Percentiles rank a stretch among this genome's conserved stretches.
Evolutionary conservation across 2,329 filamentous ascomycete genomes (phyloP).

Genomic region (Aspergillus fumigatus): DNA sequence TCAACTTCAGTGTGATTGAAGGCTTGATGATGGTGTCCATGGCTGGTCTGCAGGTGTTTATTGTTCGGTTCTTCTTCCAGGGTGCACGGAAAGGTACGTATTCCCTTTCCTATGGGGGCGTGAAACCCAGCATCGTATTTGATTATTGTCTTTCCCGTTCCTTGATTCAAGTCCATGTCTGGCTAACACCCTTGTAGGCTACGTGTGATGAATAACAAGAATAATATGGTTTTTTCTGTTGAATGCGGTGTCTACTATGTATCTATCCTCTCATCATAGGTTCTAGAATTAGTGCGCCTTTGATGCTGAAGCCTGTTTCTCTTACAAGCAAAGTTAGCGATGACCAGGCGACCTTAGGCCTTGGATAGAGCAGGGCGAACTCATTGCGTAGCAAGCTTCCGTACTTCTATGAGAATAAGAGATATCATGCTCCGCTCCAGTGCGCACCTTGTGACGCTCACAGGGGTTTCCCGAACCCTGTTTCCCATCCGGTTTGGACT

Average conservation of each 20-base stretch:
- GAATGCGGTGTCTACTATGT: conserved; percentile 19
- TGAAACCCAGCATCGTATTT: background rate
- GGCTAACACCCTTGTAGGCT: conserved; percentile 20
- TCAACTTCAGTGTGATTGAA: conserved; percentile 96
- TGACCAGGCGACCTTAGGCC: background rate
- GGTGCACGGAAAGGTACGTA: conserved; percentile 62
- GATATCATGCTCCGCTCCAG: background rate
- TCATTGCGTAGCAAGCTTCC: background rate
- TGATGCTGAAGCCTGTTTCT: conserved; percentile 6
- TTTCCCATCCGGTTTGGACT: background rate
- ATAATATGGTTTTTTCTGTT: conserved; percentile 26
- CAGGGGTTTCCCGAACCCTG: background rate
- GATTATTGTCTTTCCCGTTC: background rate
- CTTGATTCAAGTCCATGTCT: background rate
- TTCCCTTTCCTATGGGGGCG: background rate
- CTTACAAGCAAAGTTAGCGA: background rate
- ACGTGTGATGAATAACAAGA: conserved; percentile 33
- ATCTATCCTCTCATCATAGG: conserved; percentile 12
- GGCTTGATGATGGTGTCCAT: conserved; percentile 87
- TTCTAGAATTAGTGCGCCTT: conserved; percentile 9
- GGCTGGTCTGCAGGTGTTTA: conserved; percentile 93
- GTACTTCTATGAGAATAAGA: background rate
- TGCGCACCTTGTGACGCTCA: background rate
- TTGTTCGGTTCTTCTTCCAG: conserved; percentile 99
- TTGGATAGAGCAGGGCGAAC: background rate